These are phyloP conservation scores for Naematelia encephala DNA, from an alignment of 768 basidiomycete genomes.

Conservation along the genomic window DNA sequence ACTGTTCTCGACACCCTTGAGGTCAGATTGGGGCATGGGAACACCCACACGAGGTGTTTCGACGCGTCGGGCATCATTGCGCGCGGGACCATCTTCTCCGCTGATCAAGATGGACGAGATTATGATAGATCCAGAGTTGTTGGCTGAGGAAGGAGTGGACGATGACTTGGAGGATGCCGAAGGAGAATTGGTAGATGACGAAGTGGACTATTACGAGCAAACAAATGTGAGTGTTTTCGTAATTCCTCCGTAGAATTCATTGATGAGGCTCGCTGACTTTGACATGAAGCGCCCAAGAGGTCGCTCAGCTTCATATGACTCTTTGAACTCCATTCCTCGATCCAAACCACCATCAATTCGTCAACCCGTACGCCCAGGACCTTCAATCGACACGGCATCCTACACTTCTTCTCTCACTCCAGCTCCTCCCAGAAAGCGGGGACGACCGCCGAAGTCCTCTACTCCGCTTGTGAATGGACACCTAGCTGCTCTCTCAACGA, in stretches of 20 bases:
- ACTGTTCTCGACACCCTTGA: no score
- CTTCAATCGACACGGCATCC: neutral
- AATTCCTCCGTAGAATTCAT: neutral
- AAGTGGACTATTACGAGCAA: conserved; percentile 2
- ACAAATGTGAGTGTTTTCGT: neutral
- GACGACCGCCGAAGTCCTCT: conserved; percentile 4
- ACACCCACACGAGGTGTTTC: neutral
- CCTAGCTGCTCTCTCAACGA: neutral
- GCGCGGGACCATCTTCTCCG: neutral
- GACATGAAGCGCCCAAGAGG: neutral
- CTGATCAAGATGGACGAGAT: conserved; percentile 1
- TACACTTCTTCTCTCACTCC: neutral
- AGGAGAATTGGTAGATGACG: conserved; percentile 12
- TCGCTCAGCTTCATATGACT: neutral
- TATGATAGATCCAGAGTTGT: conserved; percentile 16
- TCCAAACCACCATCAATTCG: neutral
- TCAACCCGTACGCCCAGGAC: neutral
- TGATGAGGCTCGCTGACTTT: neutral
- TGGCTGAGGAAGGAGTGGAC: conserved; percentile 15
- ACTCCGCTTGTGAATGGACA: conserved; percentile 7
- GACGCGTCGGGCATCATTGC: neutral
- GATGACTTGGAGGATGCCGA: conserved; percentile 16
- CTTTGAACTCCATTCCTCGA: neutral
- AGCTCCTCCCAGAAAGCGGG: conserved; percentile 4
- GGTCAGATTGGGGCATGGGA: no score